A percentile compares a stretch with the other conserved stretches of the same genome.
phyloP scores from a whole-genome alignment of 805 yeast species.

The Monosporozyma servazzii region DNA sequence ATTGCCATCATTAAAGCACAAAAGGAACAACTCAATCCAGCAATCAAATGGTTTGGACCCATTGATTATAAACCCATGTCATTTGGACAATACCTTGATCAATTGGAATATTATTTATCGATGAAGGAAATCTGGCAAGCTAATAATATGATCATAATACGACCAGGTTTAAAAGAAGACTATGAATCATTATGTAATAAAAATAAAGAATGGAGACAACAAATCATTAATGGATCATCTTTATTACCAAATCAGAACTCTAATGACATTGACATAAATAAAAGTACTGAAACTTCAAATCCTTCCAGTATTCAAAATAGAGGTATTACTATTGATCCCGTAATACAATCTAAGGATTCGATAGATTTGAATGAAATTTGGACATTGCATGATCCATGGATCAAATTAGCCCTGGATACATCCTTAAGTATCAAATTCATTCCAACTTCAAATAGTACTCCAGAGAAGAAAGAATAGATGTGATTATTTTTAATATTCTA shows the following conservation, averaged over 20 bases:
- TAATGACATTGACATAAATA: not conserved
- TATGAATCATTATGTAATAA: slow-evolving; percentile 8
- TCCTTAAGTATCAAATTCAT: slow-evolving; percentile 29
- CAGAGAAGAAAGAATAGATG: not conserved
- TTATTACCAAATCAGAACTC: slow-evolving; percentile 1
- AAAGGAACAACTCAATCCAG: slow-evolving; percentile 37
- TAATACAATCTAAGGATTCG: slow-evolving; percentile 13
- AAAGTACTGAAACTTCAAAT: not conserved
- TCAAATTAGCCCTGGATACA: slow-evolving; percentile 28
- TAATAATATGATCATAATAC: not conserved
- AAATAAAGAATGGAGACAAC: slow-evolving; percentile 14
- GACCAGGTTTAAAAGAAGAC: slow-evolving; percentile 4
- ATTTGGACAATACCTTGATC: slow-evolving; percentile 31
- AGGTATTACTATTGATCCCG: slow-evolving; percentile 16
- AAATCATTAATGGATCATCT: slow-evolving; percentile 4
- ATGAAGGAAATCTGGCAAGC: slow-evolving; percentile 17
- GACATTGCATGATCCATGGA: slow-evolving; percentile 31
- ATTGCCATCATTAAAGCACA: slow-evolving; percentile 36
- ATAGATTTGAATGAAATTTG: slow-evolving; percentile 25
- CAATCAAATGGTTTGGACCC: slow-evolving; percentile 63
- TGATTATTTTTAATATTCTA: not conserved
- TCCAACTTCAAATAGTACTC: slow-evolving; percentile 22
- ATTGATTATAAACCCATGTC: slow-evolving; percentile 44
- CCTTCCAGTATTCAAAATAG: slow-evolving; percentile 4
- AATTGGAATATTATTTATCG: slow-evolving; percentile 25